Percentiles rank a stretch among this genome's conserved stretches.
Evolutionary conservation across 2,329 filamentous ascomycete genomes (phyloP).

Genomic region (Fusarium dlaminii): DNA sequence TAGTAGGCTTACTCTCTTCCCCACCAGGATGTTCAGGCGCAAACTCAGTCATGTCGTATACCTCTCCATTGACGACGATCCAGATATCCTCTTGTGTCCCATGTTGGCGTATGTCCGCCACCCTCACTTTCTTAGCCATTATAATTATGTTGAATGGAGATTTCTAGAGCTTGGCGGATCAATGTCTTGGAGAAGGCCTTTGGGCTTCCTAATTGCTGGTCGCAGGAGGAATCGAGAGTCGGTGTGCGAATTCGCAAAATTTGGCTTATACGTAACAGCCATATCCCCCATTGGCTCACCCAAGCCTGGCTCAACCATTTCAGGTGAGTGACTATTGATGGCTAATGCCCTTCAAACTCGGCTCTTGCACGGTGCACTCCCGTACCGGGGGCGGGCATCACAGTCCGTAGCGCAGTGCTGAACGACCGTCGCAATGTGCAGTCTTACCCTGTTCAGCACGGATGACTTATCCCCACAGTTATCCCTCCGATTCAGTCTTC

Average conservation of each 20-base stretch:
- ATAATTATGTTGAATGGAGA: not conserved
- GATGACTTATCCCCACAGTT: not conserved
- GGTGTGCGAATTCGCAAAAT: not conserved
- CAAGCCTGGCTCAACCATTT: accelerated
- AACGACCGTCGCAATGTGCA: not conserved
- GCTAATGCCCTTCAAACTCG: not conserved
- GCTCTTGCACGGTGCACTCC: not conserved
- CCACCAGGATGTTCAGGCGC: not conserved
- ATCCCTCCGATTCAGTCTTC: not conserved
- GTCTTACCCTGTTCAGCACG: not conserved
- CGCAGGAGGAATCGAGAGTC: not conserved
- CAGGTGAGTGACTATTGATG: not conserved
- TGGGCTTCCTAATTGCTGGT: not conserved
- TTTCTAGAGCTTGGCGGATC: not conserved
- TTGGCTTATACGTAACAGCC: not conserved
- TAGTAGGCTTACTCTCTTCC: not conserved
- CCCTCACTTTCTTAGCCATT: not conserved
- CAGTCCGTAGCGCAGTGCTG: not conserved
- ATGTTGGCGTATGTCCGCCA: not conserved
- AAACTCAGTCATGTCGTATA: not conserved
- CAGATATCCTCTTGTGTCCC: not conserved
- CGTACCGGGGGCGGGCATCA: not conserved
- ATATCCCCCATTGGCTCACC: not conserved
- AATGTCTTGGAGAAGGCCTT: not conserved
- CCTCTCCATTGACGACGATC: not conserved